Evolutionary conservation across 306 rosid species (phyloP).

Genomic region (Begonia loranthoides): DNA sequence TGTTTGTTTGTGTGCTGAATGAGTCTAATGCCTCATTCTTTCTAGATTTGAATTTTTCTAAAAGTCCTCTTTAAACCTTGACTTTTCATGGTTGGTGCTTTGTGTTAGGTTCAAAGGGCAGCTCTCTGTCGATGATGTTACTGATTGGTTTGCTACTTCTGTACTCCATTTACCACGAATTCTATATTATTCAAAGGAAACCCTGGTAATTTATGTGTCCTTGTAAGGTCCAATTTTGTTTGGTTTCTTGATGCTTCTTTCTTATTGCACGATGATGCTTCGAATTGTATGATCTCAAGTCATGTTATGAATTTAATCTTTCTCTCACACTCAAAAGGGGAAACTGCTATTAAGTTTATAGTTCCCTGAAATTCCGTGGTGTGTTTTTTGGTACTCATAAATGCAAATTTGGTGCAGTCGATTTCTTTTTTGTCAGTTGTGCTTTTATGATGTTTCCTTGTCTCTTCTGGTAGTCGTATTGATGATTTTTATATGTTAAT

Average conservation of each 20-base stretch:
- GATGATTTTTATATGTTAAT: constrained; percentile 4
- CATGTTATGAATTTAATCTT: too few relatives aligned
- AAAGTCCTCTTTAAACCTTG: neutral
- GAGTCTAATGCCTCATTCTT: too few relatives aligned
- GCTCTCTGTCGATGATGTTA: constrained; percentile 48
- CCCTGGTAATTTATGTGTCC: constrained; percentile 45
- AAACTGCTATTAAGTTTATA: too few relatives aligned
- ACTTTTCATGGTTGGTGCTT: neutral
- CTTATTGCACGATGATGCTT: neutral
- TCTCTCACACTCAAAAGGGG: too few relatives aligned
- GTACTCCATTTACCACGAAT: constrained; percentile 67
- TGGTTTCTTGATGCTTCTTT: constrained; percentile 1
- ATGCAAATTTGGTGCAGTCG: too few relatives aligned
- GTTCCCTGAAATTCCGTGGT: too few relatives aligned
- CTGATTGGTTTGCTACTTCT: constrained; percentile 83
- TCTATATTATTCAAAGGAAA: constrained; percentile 60
- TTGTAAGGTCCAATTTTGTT: constrained; percentile 3
- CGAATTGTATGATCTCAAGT: too few relatives aligned
- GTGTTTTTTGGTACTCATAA: too few relatives aligned
- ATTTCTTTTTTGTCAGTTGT: too few relatives aligned
- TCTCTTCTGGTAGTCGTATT: too few relatives aligned
- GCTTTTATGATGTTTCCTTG: too few relatives aligned
- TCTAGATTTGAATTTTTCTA: neutral
- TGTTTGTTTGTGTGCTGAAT: too few relatives aligned
- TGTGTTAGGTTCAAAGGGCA: constrained; percentile 55